A percentile compares a stretch with the other conserved stretches of the same genome.
Evolutionary conservation across 371 early-diverging fungal genomes (phyloP).

Genomic region (Saksenaea oblongispora): DNA sequence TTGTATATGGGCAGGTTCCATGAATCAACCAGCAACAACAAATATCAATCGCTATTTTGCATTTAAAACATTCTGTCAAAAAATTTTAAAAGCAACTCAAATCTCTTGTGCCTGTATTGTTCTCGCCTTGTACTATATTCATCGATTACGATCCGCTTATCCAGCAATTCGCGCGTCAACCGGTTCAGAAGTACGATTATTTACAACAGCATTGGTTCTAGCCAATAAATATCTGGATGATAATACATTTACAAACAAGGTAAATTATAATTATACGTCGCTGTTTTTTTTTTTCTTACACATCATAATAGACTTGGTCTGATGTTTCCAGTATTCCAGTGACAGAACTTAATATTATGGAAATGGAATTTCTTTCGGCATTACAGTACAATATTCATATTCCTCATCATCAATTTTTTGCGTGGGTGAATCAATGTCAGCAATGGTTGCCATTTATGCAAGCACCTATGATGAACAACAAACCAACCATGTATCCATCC

Average conservation of each 20-base stretch:
- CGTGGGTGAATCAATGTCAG: slow-evolving; percentile 34
- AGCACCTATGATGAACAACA: background rate
- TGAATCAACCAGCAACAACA: slow-evolving; percentile 10
- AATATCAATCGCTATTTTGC: slow-evolving; percentile 13
- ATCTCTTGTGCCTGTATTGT: slow-evolving; percentile 35
- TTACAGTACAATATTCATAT: slow-evolving; percentile 48
- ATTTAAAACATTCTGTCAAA: slow-evolving; percentile 45
- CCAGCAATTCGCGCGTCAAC: slow-evolving; percentile 32
- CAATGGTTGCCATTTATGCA: slow-evolving; percentile 23
- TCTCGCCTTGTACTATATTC: slow-evolving; percentile 38
- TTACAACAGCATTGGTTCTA: slow-evolving; percentile 63
- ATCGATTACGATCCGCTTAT: slow-evolving; percentile 31
- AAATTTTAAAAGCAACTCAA: slow-evolving; percentile 47
- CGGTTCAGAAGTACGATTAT: slow-evolving; percentile 62
- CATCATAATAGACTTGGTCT: slow-evolving; percentile 67
- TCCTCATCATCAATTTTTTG: slow-evolving; percentile 28
- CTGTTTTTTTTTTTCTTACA: too few relatives aligned
- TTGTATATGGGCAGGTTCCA: slow-evolving; percentile 48
- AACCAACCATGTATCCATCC: background rate
- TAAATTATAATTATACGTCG: too few relatives aligned
- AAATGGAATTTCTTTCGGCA: slow-evolving; percentile 65
- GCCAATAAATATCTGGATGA: slow-evolving; percentile 69
- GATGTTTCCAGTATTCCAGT: slow-evolving; percentile 63
- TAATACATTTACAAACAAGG: slow-evolving; percentile 66
- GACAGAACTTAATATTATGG: slow-evolving; percentile 68